Evolutionary conservation across 2,329 filamentous ascomycete genomes (phyloP).

Genomic region (Aspergillus tubingensis): DNA sequence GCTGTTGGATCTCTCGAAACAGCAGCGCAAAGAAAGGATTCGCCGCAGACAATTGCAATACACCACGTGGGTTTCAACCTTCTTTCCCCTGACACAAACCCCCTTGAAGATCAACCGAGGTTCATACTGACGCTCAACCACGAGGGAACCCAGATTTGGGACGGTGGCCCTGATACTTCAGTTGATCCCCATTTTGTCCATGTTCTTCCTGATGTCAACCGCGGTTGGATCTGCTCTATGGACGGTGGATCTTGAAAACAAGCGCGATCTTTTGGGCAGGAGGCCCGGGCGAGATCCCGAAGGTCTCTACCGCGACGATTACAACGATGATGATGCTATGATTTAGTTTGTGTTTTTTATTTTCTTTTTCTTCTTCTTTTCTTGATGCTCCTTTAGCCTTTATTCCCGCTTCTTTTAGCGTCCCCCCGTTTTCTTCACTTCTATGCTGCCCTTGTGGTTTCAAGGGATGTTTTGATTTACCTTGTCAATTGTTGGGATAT

Average conservation of each 20-base stretch:
- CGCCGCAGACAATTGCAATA: conserved; percentile 74
- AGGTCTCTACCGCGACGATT: conserved; percentile 36
- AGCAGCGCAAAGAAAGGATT: conserved; percentile 71
- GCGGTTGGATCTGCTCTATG: conserved; percentile 83
- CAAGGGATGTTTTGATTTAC: background rate
- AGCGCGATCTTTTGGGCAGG: conserved; percentile 38
- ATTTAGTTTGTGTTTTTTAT: conserved; percentile 13
- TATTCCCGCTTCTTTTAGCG: background rate
- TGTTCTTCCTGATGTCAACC: conserved; percentile 89
- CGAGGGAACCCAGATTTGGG: conserved; percentile 63
- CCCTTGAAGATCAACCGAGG: background rate
- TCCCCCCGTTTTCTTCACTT: background rate
- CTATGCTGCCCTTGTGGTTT: background rate
- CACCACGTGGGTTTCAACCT: conserved; percentile 62
- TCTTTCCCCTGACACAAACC: background rate
- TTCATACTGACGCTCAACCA: conserved; percentile 11
- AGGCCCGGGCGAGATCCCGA: conserved; percentile 19
- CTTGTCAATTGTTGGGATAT: background rate
- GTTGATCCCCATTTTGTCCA: conserved; percentile 85
- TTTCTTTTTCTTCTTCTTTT: background rate
- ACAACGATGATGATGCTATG: conserved; percentile 40
- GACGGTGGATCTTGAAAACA: conserved; percentile 75
- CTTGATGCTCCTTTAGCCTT: background rate
- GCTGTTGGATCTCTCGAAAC: conserved; percentile 71
- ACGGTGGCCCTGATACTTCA: conserved; percentile 80